phyloP scores from a whole-genome alignment of 2,329 filamentous ascomycete species.

The Fusarium vanettenii region DNA sequence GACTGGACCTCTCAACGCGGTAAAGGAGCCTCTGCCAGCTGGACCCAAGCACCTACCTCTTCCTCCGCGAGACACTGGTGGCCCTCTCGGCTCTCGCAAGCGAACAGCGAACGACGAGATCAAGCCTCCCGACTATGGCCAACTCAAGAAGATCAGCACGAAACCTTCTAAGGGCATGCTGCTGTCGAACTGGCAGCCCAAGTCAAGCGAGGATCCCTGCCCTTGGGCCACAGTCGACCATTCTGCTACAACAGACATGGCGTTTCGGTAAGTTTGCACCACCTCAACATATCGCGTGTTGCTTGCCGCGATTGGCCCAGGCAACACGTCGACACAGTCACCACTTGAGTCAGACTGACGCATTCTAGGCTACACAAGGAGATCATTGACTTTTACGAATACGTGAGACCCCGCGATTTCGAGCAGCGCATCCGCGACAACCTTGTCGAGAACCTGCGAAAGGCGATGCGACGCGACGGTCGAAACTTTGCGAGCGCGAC shows the following conservation, averaged over 20 bases:
- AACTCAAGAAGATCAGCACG: conserved; percentile 62
- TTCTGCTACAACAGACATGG: conserved; percentile 63
- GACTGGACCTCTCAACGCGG: conserved; percentile 25
- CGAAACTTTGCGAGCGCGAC: conserved; percentile 69
- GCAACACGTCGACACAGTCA: no score
- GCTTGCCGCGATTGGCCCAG: not conserved
- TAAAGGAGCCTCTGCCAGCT: not conserved
- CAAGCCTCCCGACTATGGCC: conserved; percentile 65
- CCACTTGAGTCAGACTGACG: not conserved
- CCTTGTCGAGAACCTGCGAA: conserved; percentile 76
- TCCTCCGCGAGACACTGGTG: conserved; percentile 47
- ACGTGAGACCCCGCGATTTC: conserved; percentile 79
- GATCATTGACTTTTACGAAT: conserved; percentile 88
- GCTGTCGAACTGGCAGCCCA: conserved; percentile 63
- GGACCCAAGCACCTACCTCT: conserved; percentile 32
- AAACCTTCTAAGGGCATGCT: conserved; percentile 64
- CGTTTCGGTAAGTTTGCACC: conserved; percentile 63
- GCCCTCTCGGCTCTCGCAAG: conserved; percentile 75
- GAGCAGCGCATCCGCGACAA: conserved; percentile 81
- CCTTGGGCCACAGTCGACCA: conserved; percentile 75
- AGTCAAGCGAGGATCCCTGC: conserved; percentile 54
- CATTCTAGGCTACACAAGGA: conserved; percentile 82
- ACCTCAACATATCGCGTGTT: not conserved
- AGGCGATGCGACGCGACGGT: conserved; percentile 63
- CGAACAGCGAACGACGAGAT: conserved; percentile 78